These are phyloP conservation scores for Hypoxylon intermedium DNA, from an alignment of 495 filamentous ascomycete species.

Conservation along the genomic window DNA sequence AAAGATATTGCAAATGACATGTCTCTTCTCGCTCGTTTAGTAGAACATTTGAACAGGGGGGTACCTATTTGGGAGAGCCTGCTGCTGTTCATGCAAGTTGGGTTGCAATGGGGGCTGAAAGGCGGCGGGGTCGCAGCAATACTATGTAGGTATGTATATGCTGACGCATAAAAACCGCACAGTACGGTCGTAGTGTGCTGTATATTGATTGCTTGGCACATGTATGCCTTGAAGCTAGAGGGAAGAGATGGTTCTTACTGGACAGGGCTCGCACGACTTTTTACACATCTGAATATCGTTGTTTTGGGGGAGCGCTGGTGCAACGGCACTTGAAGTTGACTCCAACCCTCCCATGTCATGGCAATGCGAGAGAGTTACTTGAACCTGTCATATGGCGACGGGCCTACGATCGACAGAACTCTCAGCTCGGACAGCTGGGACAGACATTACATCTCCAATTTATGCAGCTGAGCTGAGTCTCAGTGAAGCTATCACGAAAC, in stretches of 20 bases:
- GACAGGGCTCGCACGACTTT: background rate
- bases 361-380: too few species aligned
- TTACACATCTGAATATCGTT: background rate
- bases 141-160: slow-evolving; percentile 26
- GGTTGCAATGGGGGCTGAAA: slow-evolving; percentile 29
- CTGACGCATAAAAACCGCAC: background rate
- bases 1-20: background rate
- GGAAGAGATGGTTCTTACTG: background rate
- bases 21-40: slow-evolving; percentile 1
- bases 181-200: slow-evolving; percentile 9
- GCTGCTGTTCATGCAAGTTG: slow-evolving; percentile 4
- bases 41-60: background rate
- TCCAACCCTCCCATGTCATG: too few species aligned
- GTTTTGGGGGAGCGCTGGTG: background rate
- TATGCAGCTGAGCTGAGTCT: too few species aligned
- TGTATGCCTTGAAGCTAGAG: background rate
- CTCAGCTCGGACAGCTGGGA: too few species aligned
- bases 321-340: too few species aligned
- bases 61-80: background rate
- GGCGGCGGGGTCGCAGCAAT: slow-evolving; percentile 32
- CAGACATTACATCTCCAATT: too few species aligned
- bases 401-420: too few species aligned
- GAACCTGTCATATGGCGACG: too few species aligned
- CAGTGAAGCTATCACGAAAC: too few species aligned
- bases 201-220: background rate